Percentiles rank a stretch among this genome's conserved stretches.
These are phyloP conservation scores for Saccharomyces uvarum DNA, from an alignment of 1,139 yeast species.

Conservation along the genomic window DNA sequence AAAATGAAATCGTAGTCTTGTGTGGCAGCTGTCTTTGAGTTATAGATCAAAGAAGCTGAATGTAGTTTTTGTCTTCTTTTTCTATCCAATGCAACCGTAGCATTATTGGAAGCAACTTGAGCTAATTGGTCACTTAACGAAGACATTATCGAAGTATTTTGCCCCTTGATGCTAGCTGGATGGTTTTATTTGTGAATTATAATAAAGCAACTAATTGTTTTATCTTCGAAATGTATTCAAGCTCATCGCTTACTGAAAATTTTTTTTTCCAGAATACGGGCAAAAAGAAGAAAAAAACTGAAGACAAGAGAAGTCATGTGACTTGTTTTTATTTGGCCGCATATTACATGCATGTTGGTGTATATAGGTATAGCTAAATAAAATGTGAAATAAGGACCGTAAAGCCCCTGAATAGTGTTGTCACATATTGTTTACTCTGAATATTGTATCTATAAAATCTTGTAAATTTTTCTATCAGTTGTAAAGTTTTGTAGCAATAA, in stretches of 20 bases:
- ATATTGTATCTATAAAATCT: not conserved
- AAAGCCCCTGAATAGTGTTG: not conserved
- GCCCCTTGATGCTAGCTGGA: not conserved
- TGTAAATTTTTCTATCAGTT: not conserved
- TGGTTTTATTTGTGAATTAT: not conserved
- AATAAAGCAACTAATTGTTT: not conserved
- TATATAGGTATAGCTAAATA: not conserved
- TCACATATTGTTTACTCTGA: not conserved
- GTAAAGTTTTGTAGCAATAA: not conserved
- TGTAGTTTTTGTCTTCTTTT: conserved; percentile 81
- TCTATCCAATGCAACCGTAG: conserved; percentile 76
- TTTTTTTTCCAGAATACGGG: conserved; percentile 1
- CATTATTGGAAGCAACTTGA: conserved; percentile 56
- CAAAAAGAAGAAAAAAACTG: not conserved
- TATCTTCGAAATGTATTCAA: not conserved
- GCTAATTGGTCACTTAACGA: conserved; percentile 80
- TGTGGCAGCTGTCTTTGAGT: conserved; percentile 78
- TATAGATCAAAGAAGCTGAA: conserved; percentile 79
- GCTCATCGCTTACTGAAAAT: conserved; percentile 10
- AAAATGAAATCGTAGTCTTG: conserved; percentile 86
- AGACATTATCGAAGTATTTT: conserved; percentile 22
- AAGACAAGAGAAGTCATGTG: not conserved
- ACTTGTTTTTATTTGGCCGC: not conserved
- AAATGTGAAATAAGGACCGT: not conserved
- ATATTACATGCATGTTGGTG: not conserved